These are phyloP conservation scores for Beauveria pseudobassiana DNA, from an alignment of 2,329 filamentous ascomycete species.

Conservation along the genomic window DNA sequence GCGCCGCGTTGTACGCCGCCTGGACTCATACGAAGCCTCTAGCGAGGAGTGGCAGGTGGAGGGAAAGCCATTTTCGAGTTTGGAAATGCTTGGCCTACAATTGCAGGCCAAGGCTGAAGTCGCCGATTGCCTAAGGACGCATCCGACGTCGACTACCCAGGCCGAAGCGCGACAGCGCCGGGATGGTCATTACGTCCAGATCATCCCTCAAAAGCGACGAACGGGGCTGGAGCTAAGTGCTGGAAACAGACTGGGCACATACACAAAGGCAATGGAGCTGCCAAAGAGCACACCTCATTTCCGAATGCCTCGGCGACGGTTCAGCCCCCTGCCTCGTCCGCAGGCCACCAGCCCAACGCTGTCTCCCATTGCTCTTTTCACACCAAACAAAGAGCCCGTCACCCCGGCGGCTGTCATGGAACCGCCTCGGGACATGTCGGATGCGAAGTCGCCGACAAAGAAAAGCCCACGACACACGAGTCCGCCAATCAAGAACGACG, in stretches of 20 bases:
- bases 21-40: conserved; percentile 9
- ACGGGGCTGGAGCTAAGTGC: conserved; percentile 15
- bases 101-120: conserved; percentile 25
- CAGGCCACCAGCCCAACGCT: not conserved
- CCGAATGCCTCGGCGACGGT: not conserved
- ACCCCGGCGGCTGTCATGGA: conserved; percentile 18
- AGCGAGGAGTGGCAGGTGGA: conserved; percentile 1
- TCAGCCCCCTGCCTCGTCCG: not conserved
- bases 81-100: conserved; percentile 11
- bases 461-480: conserved; percentile 19
- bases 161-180: not conserved
- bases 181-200: conserved; percentile 10
- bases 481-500: conserved; percentile 19
- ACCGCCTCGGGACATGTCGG: conserved; percentile 17
- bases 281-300: conserved; percentile 13
- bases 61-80: conserved; percentile 11
- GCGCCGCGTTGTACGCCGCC: conserved; percentile 9
- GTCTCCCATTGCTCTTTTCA: not conserved
- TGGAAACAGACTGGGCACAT: conserved; percentile 22
- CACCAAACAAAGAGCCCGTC: conserved; percentile 18
- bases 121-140: conserved; percentile 14
- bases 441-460: conserved; percentile 26
- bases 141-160: not conserved
- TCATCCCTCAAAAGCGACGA: conserved; percentile 24
- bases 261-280: conserved; percentile 20